Percentiles rank a stretch among this genome's conserved stretches.
Evolutionary conservation across 768 basidiomycete species (phyloP).

Genomic region (Crepidotus variabilis): DNA sequence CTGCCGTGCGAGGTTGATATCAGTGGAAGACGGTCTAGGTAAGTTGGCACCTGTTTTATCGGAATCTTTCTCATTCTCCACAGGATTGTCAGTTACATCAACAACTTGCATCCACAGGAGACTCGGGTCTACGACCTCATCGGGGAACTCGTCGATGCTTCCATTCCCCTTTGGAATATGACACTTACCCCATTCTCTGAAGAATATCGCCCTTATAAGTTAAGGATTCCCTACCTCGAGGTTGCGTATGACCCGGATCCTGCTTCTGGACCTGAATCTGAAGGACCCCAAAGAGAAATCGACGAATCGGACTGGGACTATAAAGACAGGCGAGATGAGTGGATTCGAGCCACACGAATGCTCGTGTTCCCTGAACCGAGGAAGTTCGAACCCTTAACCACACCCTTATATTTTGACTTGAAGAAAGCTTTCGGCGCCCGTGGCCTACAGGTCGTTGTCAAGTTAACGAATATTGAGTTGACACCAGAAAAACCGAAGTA

Average conservation of each 20-base stretch:
- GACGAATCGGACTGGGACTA: constrained; percentile 16
- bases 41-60: background rate
- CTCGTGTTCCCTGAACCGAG: constrained; percentile 19
- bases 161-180: constrained; percentile 30
- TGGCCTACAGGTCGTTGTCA: constrained; percentile 18
- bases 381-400: constrained; percentile 5
- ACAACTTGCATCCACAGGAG: constrained; percentile 34
- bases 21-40: constrained; percentile 18
- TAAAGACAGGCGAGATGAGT: constrained; percentile 12
- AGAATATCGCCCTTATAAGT: background rate
- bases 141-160: constrained; percentile 21
- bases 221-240: constrained; percentile 12
- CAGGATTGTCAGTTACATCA: constrained; percentile 39
- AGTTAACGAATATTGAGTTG: constrained; percentile 17
- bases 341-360: constrained; percentile 8
- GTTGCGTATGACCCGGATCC: constrained; percentile 17
- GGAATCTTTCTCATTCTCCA: background rate
- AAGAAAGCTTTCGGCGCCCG: background rate
- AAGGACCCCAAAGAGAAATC: constrained; percentile 13
- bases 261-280: constrained; percentile 8
- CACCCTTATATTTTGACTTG: background rate
- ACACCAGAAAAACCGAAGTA: constrained; percentile 15
- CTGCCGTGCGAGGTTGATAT: constrained; percentile 25
- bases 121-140: constrained; percentile 24
- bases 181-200: constrained; percentile 18